These are phyloP conservation scores for Eimeria necatrix DNA, from an alignment of 169 alveolate genomes.

Conservation along the genomic window DNA sequence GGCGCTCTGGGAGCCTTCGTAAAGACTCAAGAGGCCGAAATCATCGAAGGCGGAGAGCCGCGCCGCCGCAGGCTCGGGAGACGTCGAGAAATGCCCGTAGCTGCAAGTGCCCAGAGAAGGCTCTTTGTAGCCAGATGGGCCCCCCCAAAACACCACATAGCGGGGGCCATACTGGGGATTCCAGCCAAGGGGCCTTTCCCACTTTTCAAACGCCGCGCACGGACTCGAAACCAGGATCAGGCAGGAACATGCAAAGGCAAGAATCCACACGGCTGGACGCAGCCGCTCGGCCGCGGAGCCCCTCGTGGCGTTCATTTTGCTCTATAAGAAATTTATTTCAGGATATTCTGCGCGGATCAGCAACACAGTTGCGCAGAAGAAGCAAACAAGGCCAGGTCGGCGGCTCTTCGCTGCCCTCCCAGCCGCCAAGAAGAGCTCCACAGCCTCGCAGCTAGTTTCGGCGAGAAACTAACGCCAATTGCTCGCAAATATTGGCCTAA, in stretches of 20 bases:
- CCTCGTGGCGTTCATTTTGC: too few species aligned
- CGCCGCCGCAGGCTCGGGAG: background rate
- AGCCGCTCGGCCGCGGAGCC: too few species aligned
- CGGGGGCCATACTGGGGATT: slow-evolving; percentile 64
- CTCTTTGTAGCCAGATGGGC: background rate
- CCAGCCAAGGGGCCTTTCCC: slow-evolving; percentile 67
- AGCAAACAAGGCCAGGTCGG: too few species aligned
- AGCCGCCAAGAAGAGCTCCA: too few species aligned
- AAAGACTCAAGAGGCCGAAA: background rate
- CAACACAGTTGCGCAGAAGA: too few species aligned
- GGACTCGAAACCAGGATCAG: background rate
- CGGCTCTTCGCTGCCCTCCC: too few species aligned
- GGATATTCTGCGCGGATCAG: too few species aligned
- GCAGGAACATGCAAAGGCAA: background rate
- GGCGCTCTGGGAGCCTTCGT: background rate
- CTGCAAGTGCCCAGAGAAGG: slow-evolving; percentile 18
- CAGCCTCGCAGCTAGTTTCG: too few species aligned
- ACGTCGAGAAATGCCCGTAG: background rate
- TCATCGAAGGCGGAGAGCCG: slow-evolving; percentile 16
- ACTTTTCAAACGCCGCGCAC: slow-evolving; percentile 23
- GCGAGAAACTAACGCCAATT: too few species aligned
- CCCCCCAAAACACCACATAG: slow-evolving; percentile 48
- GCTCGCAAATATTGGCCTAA: too few species aligned
- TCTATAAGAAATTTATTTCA: too few species aligned
- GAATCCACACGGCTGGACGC: background rate